Conservation (phyloP, 2,329 filamentous ascomycete species). For the Ophiostoma sp. region DNA sequence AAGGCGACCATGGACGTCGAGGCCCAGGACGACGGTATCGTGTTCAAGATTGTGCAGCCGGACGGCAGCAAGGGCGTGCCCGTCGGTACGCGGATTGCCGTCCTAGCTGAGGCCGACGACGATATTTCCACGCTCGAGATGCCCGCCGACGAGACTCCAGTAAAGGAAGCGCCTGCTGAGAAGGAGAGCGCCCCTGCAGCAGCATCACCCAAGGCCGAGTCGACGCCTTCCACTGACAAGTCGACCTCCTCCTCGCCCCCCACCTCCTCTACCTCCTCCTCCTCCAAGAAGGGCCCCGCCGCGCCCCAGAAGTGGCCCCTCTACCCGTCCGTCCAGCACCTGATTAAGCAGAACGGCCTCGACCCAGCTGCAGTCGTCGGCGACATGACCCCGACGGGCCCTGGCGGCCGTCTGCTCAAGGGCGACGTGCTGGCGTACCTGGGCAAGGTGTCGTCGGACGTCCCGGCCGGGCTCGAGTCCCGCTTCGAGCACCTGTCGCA, state of each 20-base stretch:
- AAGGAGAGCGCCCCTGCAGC: conserved; percentile 4
- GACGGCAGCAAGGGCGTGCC: conserved; percentile 75
- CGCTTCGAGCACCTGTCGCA: conserved; percentile 75
- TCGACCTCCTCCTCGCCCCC: neutral
- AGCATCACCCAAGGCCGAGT: conserved; percentile 7
- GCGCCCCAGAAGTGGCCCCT: conserved; percentile 56
- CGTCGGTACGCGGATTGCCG: conserved; percentile 79
- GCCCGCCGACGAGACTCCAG: conserved; percentile 61
- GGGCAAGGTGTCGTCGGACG: conserved; percentile 70
- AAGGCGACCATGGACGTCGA: conserved; percentile 95
- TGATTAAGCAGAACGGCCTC: conserved; percentile 78
- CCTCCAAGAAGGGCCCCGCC: conserved; percentile 59
- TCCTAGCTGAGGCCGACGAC: conserved; percentile 79
- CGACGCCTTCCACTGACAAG: neutral
- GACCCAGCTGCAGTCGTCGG: conserved; percentile 67
- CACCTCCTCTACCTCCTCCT: conserved; percentile 33
- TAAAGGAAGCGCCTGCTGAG: conserved; percentile 30
- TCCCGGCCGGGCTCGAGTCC: conserved; percentile 68
- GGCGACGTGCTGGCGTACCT: conserved; percentile 92
- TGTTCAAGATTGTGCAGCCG: conserved; percentile 76
- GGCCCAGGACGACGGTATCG: conserved; percentile 82
- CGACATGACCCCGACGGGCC: conserved; percentile 85
- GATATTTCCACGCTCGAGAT: conserved; percentile 74
- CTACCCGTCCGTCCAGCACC: conserved; percentile 78
- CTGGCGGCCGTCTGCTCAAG: conserved; percentile 85